Base-by-base conservation (phyloP, 495 filamentous ascomycete species). In the Friedmanniomyces endolithicus region DNA sequence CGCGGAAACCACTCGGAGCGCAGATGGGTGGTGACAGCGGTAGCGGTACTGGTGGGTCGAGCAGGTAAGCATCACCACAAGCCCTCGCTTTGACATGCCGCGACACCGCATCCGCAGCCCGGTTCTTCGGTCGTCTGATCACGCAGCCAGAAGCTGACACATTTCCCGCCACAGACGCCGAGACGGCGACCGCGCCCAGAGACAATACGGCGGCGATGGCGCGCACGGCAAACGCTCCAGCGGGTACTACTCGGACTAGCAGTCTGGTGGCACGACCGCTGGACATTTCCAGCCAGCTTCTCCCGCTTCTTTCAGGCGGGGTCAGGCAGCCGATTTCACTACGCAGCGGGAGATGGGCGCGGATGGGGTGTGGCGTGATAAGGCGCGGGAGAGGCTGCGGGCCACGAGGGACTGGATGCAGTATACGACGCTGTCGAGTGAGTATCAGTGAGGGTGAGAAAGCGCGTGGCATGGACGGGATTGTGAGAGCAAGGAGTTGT, bases 191-290 rank as follows among this genome's bases (percentile, higher is more conserved):
- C 49, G 33, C 14, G 31, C 44, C 19, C 37, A 41, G 4, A 19
- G 9, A 31, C 23, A 7, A 3, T 19, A 3, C 47, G 47, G 25
- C n/a, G 47, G n/a, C 29, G 11, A 16, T 14, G n/a, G 37, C 9
- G 19, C 11, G 12, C 35, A 31, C 8, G 22, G 39, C 1, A 12
- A 3, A 9, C 27, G 39, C 1, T 11, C 12, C 23, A 39, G 34
- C 22, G 41, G 52, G 11, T 48, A 46, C 27, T 47, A 55, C 52
- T 55, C 52, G 22, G 37, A 53, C 51, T 53, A 53, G 51, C 51
- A 53, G 51, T 46, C 51, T 31, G 51, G 40, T 41, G 17, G 37
- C 37, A 41, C 37, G 17, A 16, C 37, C 4, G 37, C 37, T 41
- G 37, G 6, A 14, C 2, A 41, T 6, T 4, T 4, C 37, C 4